Evolutionary conservation across 1,284 basidiomycete genomes (phyloP).

Genomic region (Ceratobasidium sp.): DNA sequence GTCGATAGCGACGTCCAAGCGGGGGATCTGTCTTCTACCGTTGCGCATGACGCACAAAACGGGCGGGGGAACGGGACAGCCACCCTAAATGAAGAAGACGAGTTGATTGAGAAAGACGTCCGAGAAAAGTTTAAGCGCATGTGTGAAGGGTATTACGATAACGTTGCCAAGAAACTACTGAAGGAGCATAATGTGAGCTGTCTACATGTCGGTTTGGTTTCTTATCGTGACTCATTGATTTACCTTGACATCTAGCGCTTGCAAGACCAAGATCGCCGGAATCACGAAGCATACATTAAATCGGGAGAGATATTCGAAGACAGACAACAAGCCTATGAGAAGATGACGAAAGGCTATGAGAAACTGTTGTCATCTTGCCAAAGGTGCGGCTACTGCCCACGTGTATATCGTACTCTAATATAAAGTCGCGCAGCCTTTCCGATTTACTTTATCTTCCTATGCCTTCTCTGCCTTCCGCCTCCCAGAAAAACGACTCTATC

Average conservation of each 20-base stretch:
- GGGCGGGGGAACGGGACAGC: slow-evolving; percentile 47
- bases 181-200: slow-evolving; percentile 85
- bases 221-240: slow-evolving; percentile 19
- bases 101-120: slow-evolving; percentile 83
- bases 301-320: slow-evolving; percentile 99
- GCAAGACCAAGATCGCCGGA: slow-evolving; percentile 95
- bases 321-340: slow-evolving; percentile 97
- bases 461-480: slow-evolving; percentile 81
- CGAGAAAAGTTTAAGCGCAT: slow-evolving; percentile 91
- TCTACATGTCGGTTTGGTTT: slow-evolving; percentile 17
- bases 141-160: slow-evolving; percentile 94
- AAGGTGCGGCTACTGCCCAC: slow-evolving; percentile 61
- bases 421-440: slow-evolving; percentile 70
- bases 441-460: slow-evolving; percentile 86
- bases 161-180: slow-evolving; percentile 88
- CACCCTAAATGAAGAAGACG: slow-evolving; percentile 64
- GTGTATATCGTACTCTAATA: not conserved
- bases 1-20: slow-evolving; percentile 64
- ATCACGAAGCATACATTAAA: slow-evolving; percentile 98
- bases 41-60: slow-evolving; percentile 40
- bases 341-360: slow-evolving; percentile 96
- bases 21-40: slow-evolving; percentile 55
- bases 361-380: slow-evolving; percentile 88
- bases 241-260: slow-evolving; percentile 68
- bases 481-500: slow-evolving; percentile 80